Conservation (phyloP, 306 rosid species). For the Prunus padus region DNA sequence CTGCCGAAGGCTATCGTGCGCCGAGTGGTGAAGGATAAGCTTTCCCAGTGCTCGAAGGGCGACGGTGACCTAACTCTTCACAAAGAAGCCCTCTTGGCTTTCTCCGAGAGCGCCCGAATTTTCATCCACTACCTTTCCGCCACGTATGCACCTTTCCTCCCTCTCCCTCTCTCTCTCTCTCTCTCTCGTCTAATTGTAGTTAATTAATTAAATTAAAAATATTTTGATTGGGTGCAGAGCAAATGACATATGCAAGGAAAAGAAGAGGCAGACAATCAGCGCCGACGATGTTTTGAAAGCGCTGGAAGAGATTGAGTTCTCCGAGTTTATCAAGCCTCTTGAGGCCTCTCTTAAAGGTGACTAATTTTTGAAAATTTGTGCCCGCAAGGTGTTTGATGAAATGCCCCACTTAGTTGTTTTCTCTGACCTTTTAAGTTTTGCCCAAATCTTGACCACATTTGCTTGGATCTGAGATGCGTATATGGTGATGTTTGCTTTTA, state of each 20-base stretch:
- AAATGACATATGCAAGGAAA: slow-evolving; percentile 86
- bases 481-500: background rate
- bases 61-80: slow-evolving; percentile 63
- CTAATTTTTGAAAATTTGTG: background rate
- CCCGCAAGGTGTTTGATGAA: background rate
- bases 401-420: background rate
- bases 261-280: slow-evolving; percentile 80
- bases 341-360: slow-evolving; percentile 70
- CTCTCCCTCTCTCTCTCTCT: background rate
- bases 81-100: slow-evolving; percentile 77
- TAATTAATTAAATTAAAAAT: background rate
- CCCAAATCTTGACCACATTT: background rate
- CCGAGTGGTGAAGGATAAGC: slow-evolving; percentile 90
- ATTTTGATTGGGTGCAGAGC: slow-evolving; percentile 48
- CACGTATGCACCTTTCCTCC: slow-evolving; percentile 39
- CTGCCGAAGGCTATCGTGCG: slow-evolving; percentile 85
- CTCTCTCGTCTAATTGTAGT: background rate
- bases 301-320: slow-evolving; percentile 81
- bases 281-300: slow-evolving; percentile 81
- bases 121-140: slow-evolving; percentile 95
- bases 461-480: background rate
- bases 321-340: slow-evolving; percentile 68
- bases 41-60: slow-evolving; percentile 51
- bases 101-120: slow-evolving; percentile 84
- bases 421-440: background rate